Conservation (phyloP, 2,329 filamentous ascomycete genomes). For the Didymella arachidicola region DNA sequence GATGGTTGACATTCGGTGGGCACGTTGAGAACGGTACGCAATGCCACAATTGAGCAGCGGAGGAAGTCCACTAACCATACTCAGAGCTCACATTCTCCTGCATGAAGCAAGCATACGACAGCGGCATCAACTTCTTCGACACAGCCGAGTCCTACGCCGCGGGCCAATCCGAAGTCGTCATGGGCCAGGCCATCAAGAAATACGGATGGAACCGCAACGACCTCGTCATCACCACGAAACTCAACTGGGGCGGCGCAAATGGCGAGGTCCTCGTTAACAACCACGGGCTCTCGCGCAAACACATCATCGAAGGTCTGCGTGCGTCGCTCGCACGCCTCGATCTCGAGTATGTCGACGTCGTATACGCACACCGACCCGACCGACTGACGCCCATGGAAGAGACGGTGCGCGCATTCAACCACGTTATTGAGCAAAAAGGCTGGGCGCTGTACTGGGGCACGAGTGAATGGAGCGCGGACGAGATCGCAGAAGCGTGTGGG, state of each 20-base stretch:
- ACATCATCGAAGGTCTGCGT: conserved; percentile 72
- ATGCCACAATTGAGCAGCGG: neutral
- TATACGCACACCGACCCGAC: conserved; percentile 55
- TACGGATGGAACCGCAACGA: conserved; percentile 57
- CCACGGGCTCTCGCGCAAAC: conserved; percentile 72
- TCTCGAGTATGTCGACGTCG: conserved; percentile 71
- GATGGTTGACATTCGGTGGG: conserved; percentile 70
- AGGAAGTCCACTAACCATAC: neutral
- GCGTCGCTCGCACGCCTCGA: conserved; percentile 65
- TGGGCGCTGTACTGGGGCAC: conserved; percentile 74
- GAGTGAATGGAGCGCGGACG: conserved; percentile 65
- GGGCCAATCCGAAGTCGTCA: conserved; percentile 63
- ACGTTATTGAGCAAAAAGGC: conserved; percentile 70
- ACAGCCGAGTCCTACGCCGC: conserved; percentile 53
- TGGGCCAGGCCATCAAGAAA: conserved; percentile 65
- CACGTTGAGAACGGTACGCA: conserved; percentile 69
- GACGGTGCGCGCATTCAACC: conserved; percentile 74
- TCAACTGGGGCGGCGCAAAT: conserved; percentile 67
- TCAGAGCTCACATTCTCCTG: conserved; percentile 63
- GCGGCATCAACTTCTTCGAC: conserved; percentile 55
- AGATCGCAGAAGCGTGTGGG: conserved; percentile 67
- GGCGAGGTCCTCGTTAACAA: conserved; percentile 66
- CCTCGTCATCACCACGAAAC: conserved; percentile 61
- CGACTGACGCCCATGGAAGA: conserved; percentile 1
- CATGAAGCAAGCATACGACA: conserved; percentile 63